These are phyloP conservation scores for Xylariaceae sp. DNA, from an alignment of 2,329 filamentous ascomycete genomes.

Conservation along the genomic window DNA sequence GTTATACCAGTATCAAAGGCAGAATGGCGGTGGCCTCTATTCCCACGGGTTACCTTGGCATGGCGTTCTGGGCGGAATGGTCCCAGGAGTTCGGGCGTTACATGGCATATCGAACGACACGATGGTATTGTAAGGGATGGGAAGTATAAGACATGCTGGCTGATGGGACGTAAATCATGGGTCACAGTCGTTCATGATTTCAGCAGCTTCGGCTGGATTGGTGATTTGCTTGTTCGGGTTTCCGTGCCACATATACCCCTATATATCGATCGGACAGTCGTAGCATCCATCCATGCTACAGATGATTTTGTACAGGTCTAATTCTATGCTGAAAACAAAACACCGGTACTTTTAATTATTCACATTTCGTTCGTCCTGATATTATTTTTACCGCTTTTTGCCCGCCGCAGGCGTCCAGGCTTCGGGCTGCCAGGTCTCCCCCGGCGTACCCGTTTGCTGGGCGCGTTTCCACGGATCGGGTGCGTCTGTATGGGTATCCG, in stretches of 20 bases:
- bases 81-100: neutral
- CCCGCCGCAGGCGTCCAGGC: constrained; percentile 51
- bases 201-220: neutral
- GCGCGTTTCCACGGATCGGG: constrained; percentile 54
- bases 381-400: constrained; percentile 25
- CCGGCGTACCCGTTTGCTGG: constrained; percentile 45
- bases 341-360: neutral
- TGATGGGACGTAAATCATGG: neutral
- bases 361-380: neutral
- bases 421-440: constrained; percentile 63
- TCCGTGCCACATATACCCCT: neutral
- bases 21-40: no score
- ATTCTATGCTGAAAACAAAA: neutral
- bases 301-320: constrained; percentile 17
- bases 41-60: no score
- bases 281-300: constrained; percentile 3
- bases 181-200: neutral
- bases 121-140: neutral
- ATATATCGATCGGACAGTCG: neutral
- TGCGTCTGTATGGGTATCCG: constrained; percentile 18
- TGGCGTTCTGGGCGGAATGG: neutral
- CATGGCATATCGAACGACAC: neutral
- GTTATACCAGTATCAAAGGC: neutral
- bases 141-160: neutral
- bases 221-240: no score